Evolutionary conservation across 2,329 filamentous ascomycete species (phyloP).

Genomic region (Diplodia scrobiculata): DNA sequence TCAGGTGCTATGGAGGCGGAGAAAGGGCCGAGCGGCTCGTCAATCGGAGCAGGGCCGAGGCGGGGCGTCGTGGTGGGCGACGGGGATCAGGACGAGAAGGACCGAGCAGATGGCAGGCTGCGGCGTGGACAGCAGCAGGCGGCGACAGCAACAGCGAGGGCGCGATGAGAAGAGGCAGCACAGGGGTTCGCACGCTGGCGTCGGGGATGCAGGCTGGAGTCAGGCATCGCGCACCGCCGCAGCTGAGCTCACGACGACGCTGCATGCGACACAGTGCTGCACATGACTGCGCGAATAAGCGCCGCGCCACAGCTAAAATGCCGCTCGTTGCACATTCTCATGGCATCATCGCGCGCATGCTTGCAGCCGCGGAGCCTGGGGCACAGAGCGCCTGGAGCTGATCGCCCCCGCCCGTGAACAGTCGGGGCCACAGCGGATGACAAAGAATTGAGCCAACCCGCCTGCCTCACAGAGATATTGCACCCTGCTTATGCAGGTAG

Average conservation of each 20-base stretch:
- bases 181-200: slow-evolving; percentile 17
- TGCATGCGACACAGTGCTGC: neutral
- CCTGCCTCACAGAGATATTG: too few relatives aligned
- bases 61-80: slow-evolving; percentile 9
- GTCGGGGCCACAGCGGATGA: neutral
- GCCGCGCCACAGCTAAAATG: slow-evolving; percentile 1
- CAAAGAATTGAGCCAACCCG: too few relatives aligned
- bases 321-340: slow-evolving; percentile 13
- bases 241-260: neutral
- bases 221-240: neutral
- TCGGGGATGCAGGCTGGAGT: neutral
- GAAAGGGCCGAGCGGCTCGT: slow-evolving; percentile 8
- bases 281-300: neutral
- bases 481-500: too few relatives aligned
- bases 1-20: slow-evolving; percentile 18
- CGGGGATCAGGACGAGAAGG: slow-evolving; percentile 6
- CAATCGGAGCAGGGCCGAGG: slow-evolving; percentile 13
- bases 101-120: slow-evolving; percentile 1
- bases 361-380: slow-evolving; percentile 14
- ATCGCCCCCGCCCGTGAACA: neutral
- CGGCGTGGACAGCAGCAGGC: neutral
- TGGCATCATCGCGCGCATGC: slow-evolving; percentile 17
- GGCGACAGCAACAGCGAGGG: neutral
- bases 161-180: neutral
- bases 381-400: neutral